Evolutionary conservation across 2,329 filamentous ascomycete genomes (phyloP).

Genomic region (Zymoseptoria brevis): DNA sequence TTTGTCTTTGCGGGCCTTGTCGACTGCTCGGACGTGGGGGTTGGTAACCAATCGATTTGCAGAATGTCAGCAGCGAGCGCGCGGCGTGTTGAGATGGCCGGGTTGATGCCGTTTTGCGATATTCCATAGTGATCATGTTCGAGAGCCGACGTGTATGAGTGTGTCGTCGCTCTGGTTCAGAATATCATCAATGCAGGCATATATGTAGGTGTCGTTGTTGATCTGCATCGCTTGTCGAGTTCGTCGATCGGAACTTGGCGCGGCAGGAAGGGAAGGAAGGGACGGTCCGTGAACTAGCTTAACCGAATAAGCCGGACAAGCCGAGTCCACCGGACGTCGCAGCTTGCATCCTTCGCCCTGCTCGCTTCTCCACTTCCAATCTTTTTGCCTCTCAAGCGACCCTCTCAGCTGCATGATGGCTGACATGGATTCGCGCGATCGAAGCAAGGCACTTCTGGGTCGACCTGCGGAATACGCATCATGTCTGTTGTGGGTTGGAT

Average conservation of each 20-base stretch:
- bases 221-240: background rate
- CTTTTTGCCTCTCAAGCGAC: background rate
- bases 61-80: slow-evolving; percentile 2
- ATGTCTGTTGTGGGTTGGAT: slow-evolving; percentile 4
- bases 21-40: slow-evolving; percentile 1
- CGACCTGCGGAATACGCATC: slow-evolving; percentile 12
- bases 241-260: slow-evolving; percentile 3
- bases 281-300: slow-evolving; percentile 6
- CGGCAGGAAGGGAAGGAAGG: background rate
- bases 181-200: background rate
- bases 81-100: background rate
- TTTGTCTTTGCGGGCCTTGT: slow-evolving; percentile 5
- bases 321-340: slow-evolving; percentile 5
- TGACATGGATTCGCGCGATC: slow-evolving; percentile 20
- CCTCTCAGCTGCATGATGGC: slow-evolving; percentile 17
- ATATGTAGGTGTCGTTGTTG: slow-evolving; percentile 3
- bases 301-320: background rate
- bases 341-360: slow-evolving; percentile 4
- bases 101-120: background rate
- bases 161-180: background rate
- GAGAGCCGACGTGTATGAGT: background rate
- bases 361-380: background rate
- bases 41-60: slow-evolving; percentile 9
- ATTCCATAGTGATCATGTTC: background rate
- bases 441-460: slow-evolving; percentile 20